Percentiles rank a stretch among this genome's conserved stretches.
These are phyloP conservation scores for Pelargonium nanum DNA, from an alignment of 345 rosid genomes.

Conservation along the genomic window DNA sequence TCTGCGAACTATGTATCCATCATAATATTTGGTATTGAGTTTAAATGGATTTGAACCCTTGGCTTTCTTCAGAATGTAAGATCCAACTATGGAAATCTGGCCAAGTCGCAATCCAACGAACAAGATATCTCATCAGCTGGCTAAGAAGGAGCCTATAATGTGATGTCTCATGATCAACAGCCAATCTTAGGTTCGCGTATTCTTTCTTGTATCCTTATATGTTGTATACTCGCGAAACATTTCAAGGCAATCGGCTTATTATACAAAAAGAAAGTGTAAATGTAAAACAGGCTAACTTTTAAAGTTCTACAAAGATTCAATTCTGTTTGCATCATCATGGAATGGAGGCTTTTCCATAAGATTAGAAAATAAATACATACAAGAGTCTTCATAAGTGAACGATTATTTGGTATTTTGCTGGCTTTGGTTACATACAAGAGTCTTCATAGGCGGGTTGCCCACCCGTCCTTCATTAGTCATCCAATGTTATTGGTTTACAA, in stretches of 20 bases:
- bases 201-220: not conserved
- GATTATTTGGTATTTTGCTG: too few species aligned
- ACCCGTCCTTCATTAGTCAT: too few species aligned
- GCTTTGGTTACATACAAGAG: too few species aligned
- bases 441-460: too few species aligned
- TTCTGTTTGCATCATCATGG: too few species aligned
- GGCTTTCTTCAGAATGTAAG: slow-evolving; percentile 49
- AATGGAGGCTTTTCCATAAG: too few species aligned
- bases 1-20: not conserved
- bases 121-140: slow-evolving; percentile 10
- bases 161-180: too few species aligned
- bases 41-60: not conserved
- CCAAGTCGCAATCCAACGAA: slow-evolving; percentile 13
- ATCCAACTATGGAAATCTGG: slow-evolving; percentile 34
- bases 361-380: too few species aligned
- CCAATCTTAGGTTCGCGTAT: not conserved
- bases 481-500: too few species aligned
- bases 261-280: not conserved
- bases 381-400: too few species aligned
- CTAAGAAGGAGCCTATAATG: too few species aligned
- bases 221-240: not conserved
- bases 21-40: not conserved
- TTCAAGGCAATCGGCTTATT: not conserved
- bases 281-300: not conserved
- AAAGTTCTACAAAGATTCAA: not conserved